Evolutionary conservation across 2,329 filamentous ascomycete species (phyloP), one percentile per base, ranked within the genome.

Genomic region (Calonectria hawksworthii): DNA sequence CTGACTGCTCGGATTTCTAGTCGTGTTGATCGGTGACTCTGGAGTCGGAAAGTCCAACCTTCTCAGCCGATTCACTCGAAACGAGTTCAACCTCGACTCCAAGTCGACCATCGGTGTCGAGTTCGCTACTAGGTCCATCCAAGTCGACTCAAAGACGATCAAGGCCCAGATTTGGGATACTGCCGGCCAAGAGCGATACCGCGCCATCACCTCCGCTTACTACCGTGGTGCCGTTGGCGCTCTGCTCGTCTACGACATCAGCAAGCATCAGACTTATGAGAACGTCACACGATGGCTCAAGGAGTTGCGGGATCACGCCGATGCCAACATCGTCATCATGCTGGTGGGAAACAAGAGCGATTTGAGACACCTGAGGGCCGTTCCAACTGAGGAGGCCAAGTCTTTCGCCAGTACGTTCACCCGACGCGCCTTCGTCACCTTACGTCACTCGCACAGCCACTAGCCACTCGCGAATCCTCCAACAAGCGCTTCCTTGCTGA

Each of bases 151-250:
- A 85, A 99, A 99, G 92, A 99, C 97, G 78, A 99, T 99, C 93
- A 99, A 99, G 92, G 97, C 97, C 82, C 97, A 99, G 90, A 99
- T 99, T 84, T 99, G 98, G 97, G 97, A 99, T 90, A 99, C 97
- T 74, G 97, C 97, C 80, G 97, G 97, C 81, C 97, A 99, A 90
- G 97, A 99, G 89, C 94, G 97, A 86, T 99, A 99, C 90, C 95
- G 98, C 86, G 97, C 97, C 86, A 99, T 99, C 87, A 99, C 97
- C 82, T 98, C 97, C 75, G 97, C 97, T 81, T 99, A 99, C 90
- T 99, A 99, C 89, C 94, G 97, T 83, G 98, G 97, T 83, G 98
- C 97, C 70, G 97, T 99, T 72, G 97, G 97, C 82, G 97, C 97
- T 77, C 93, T 99, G 75, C 95, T 99, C 79, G 97, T 99, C 84